Percentiles rank a stretch among this genome's conserved stretches.
Evolutionary conservation across 306 rosid species (phyloP).

Genomic region (Vicia villosa): DNA sequence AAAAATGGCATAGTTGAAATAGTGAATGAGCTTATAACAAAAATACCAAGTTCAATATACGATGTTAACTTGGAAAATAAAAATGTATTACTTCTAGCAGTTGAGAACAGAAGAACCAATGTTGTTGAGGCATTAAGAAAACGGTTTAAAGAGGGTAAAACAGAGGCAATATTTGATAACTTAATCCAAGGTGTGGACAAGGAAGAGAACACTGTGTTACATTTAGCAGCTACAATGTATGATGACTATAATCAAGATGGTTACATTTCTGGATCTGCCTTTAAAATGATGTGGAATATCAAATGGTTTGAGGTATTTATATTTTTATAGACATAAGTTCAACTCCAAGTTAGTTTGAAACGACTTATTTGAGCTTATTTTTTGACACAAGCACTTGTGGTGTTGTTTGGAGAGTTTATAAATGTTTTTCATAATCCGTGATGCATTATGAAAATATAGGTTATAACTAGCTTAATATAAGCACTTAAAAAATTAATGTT

Average conservation of each 20-base stretch:
- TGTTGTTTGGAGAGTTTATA: too few relatives aligned
- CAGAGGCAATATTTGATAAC: background rate
- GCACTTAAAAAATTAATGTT: too few relatives aligned
- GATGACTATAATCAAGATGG: conserved; percentile 5
- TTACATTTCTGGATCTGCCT: conserved; percentile 35
- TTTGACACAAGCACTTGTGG: too few relatives aligned
- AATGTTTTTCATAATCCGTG: too few relatives aligned
- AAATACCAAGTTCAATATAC: conserved; percentile 27
- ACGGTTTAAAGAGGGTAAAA: background rate
- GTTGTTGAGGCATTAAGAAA: conserved; percentile 1
- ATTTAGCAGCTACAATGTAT: conserved; percentile 30
- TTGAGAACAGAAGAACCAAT: conserved; percentile 12
- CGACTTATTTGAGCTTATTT: too few relatives aligned
- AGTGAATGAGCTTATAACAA: background rate
- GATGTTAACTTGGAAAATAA: conserved; percentile 8
- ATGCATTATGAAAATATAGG: too few relatives aligned
- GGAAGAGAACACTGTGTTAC: too few relatives aligned
- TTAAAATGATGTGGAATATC: conserved; percentile 44
- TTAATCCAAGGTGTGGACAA: background rate
- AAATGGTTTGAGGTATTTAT: conserved; percentile 41
- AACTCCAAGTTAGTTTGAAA: too few relatives aligned
- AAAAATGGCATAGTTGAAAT: conserved; percentile 37
- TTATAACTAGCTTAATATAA: too few relatives aligned
- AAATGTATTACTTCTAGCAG: conserved; percentile 36
- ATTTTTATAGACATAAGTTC: too few relatives aligned